Percentiles rank a stretch among this genome's conserved stretches.
phyloP scores from a whole-genome alignment of 257 asterid genomes.

The Nicotiana noctiflora region DNA sequence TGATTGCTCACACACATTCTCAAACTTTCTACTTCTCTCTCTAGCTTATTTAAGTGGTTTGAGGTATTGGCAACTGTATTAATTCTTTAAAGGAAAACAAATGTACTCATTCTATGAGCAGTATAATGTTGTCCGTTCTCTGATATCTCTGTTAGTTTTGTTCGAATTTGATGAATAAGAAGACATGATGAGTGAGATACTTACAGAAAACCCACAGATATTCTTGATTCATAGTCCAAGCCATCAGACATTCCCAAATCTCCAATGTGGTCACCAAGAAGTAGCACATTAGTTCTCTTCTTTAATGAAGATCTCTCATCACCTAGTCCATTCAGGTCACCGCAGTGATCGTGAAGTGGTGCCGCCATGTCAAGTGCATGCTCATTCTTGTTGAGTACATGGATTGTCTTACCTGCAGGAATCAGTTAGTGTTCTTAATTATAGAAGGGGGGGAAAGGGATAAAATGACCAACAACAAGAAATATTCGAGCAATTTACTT shows the following conservation, averaged over 20 bases:
- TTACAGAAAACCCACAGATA: constrained; percentile 91
- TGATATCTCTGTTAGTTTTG: background rate
- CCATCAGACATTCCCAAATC: constrained; percentile 98
- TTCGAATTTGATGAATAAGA: background rate
- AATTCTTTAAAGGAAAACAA: background rate
- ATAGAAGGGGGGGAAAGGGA: background rate
- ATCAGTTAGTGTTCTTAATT: constrained; percentile 6
- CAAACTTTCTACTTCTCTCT: background rate
- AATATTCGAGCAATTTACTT: background rate
- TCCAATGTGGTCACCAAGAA: constrained; percentile 91
- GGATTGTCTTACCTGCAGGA: constrained; percentile 81
- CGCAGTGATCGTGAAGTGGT: constrained; percentile 54
- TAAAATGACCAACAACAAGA: background rate
- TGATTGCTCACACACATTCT: background rate
- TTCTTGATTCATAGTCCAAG: constrained; percentile 62
- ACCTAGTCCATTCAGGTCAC: constrained; percentile 35
- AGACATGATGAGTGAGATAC: constrained; percentile 20
- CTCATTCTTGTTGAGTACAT: constrained; percentile 85
- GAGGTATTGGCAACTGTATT: background rate
- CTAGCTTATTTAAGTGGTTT: background rate
- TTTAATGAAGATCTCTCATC: constrained; percentile 48
- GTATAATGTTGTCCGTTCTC: background rate
- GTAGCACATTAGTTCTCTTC: constrained; percentile 81
- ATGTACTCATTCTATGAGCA: background rate
- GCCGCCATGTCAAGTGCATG: constrained; percentile 94